Percentiles rank a stretch among this genome's conserved stretches.
phyloP scores from a whole-genome alignment of 768 basidiomycete genomes.

The Suillus cothurnatus region DNA sequence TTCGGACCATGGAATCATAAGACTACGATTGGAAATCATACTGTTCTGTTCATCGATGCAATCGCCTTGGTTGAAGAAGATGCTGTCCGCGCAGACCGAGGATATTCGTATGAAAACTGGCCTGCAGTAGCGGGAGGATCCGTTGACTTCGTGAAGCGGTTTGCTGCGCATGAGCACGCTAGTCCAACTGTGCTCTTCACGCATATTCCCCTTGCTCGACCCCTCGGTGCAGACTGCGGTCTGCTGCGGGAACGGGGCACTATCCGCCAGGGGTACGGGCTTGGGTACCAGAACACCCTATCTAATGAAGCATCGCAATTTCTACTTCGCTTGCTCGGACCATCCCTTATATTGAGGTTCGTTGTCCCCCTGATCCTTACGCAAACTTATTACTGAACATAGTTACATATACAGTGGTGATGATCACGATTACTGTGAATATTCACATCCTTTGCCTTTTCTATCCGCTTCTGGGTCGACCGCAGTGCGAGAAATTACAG shows the following conservation, averaged over 20 bases:
- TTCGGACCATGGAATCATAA: slow-evolving; percentile 77
- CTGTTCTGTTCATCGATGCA: slow-evolving; percentile 72
- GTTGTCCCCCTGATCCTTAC: slow-evolving; percentile 15
- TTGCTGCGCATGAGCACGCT: slow-evolving; percentile 26
- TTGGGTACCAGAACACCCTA: slow-evolving; percentile 87
- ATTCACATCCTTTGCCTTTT: slow-evolving; percentile 46
- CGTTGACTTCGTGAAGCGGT: slow-evolving; percentile 53
- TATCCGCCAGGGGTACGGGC: slow-evolving; percentile 72
- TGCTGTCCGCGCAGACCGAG: slow-evolving; percentile 44
- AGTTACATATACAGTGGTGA: slow-evolving; percentile 62
- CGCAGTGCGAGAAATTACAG: slow-evolving; percentile 70
- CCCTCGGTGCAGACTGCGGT: slow-evolving; percentile 71
- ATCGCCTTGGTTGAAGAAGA: slow-evolving; percentile 79
- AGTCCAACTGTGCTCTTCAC: slow-evolving; percentile 73
- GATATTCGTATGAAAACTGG: slow-evolving; percentile 49
- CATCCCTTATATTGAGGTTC: slow-evolving; percentile 76
- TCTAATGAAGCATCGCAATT: slow-evolving; percentile 65
- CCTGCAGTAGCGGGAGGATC: slow-evolving; percentile 48
- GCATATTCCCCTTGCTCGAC: slow-evolving; percentile 87
- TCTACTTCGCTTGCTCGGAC: slow-evolving; percentile 63
- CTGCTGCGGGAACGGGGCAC: slow-evolving; percentile 72
- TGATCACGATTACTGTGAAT: slow-evolving; percentile 95
- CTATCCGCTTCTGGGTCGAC: slow-evolving; percentile 17
- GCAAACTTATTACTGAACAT: slow-evolving; percentile 11
- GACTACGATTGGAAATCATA: slow-evolving; percentile 69